Percentiles rank a stretch among this genome's conserved stretches.
These are phyloP conservation scores for Theileria orientalis DNA, from an alignment of 169 alveolate species.

Conservation along the genomic window DNA sequence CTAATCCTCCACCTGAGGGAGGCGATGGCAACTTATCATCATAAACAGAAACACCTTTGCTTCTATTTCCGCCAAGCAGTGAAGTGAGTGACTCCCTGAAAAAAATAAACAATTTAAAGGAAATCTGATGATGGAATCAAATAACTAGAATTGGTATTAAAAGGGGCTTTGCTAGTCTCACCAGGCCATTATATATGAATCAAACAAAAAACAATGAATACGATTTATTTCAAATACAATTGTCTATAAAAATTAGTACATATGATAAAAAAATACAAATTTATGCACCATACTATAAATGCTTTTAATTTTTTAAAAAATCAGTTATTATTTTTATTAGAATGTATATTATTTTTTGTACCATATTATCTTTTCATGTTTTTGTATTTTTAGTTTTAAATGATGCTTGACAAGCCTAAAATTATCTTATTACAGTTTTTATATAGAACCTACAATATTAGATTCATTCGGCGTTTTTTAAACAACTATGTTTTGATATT, in stretches of 20 bases:
- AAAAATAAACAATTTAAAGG: background rate
- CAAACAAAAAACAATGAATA: no score
- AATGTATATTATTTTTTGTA: background rate
- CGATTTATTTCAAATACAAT: background rate
- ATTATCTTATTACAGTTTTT: background rate
- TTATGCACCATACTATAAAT: slow-evolving; percentile 4
- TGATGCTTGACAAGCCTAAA: background rate
- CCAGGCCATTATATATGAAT: slow-evolving; percentile 12
- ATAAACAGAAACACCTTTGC: slow-evolving; percentile 22
- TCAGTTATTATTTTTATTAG: background rate
- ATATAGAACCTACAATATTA: background rate
- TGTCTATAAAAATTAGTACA: background rate
- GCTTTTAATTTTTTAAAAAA: background rate
- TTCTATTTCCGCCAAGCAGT: slow-evolving; percentile 8
- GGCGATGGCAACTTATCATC: slow-evolving; percentile 63
- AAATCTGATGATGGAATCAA: background rate
- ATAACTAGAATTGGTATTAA: background rate
- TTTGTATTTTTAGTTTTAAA: background rate
- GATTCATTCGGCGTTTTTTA: background rate
- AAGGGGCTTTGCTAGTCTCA: background rate
- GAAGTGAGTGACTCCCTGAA: slow-evolving; percentile 8
- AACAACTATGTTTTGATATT: background rate
- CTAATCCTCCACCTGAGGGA: slow-evolving; percentile 54
- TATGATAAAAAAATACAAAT: background rate
- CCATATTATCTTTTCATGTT: background rate